Evolutionary conservation across 1,139 yeast genomes (phyloP), one percentile per base, ranked within the genome.

Genomic region (Maudiozyma humilis): DNA sequence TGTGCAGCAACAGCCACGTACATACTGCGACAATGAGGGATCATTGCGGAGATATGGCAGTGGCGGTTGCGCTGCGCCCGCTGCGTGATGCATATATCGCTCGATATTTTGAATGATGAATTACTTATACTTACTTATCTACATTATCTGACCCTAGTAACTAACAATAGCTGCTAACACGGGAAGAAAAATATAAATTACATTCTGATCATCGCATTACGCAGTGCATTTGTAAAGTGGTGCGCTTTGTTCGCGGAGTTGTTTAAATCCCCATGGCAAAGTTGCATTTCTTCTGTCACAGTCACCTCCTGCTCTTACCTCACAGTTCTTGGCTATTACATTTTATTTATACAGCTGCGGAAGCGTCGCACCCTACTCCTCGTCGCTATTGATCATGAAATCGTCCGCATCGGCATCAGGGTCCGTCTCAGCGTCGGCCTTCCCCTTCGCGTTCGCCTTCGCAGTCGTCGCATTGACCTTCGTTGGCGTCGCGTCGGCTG

Each of bases 81-180:
- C n/a, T n/a, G n/a, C n/a, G n/a, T n/a, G n/a, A n/a, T n/a, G n/a
- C n/a, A n/a, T n/a, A n/a, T n/a, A n/a, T n/a, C n/a, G n/a, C 27
- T 23, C 8, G 6, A 10, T 23, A 10, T 6, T 23, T 23, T 23
- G 10, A 7, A 35, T 35, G 38, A 35, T 35, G 38, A 35, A 19
- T n/a, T 20, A 35, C 29, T 35, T 35, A 20, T 19, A 20, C 15
- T 35, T 35, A 51, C 64, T 61, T 61, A 61, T 61, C 65, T 61
- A 61, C 64, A 61, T 61, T 61, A 61, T 60, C 64, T 57, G 65
- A 57, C 38, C 30, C 38, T 38, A 43, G 47, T 45, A 49, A 43
- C 58, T 54, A 55, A 54, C 51, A 50, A 51, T 49, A 49, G 50
- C 40, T 46, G 41, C 43, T 42, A 36, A 16, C 31, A 35, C n/a